These are phyloP conservation scores for Microstegium vimineum DNA, from an alignment of 176 grass and related monocot genomes.

Conservation along the genomic window DNA sequence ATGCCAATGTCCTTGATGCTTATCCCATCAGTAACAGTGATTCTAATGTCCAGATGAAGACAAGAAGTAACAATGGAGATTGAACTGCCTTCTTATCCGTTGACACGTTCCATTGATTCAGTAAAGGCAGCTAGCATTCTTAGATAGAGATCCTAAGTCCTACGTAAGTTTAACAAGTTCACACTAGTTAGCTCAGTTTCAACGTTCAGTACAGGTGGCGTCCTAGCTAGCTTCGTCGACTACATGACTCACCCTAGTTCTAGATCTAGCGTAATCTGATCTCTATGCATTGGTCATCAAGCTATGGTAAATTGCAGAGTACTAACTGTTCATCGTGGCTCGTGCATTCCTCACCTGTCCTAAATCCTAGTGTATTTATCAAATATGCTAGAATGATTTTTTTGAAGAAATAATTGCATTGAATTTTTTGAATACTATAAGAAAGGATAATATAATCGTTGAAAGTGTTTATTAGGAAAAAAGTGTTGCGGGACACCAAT, in stretches of 20 bases:
- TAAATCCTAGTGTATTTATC: not conserved
- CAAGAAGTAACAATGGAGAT: constrained; percentile 14
- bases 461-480: not conserved
- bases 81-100: constrained; percentile 23
- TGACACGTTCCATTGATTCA: not conserved
- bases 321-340: constrained; percentile 10
- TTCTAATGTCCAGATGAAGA: constrained; percentile 4
- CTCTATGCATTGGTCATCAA: not conserved
- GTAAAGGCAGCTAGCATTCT: not conserved
- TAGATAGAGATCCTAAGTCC: constrained; percentile 13
- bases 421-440: not conserved
- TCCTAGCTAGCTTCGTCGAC: not conserved
- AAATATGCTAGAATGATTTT: not conserved
- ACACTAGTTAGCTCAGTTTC: constrained; percentile 27
- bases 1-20: not conserved
- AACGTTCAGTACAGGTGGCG: constrained; percentile 21
- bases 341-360: not conserved
- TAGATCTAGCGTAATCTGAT: constrained; percentile 17
- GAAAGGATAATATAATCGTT: not conserved
- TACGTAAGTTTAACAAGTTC: constrained; percentile 19
- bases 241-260: constrained; percentile 7
- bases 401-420: not conserved
- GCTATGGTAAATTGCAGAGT: constrained; percentile 19
- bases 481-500: not conserved
- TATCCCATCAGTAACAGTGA: not conserved